Base-by-base conservation (phyloP, 352 stramenopile genomes). In the Globisporangium nodosum region DNA sequence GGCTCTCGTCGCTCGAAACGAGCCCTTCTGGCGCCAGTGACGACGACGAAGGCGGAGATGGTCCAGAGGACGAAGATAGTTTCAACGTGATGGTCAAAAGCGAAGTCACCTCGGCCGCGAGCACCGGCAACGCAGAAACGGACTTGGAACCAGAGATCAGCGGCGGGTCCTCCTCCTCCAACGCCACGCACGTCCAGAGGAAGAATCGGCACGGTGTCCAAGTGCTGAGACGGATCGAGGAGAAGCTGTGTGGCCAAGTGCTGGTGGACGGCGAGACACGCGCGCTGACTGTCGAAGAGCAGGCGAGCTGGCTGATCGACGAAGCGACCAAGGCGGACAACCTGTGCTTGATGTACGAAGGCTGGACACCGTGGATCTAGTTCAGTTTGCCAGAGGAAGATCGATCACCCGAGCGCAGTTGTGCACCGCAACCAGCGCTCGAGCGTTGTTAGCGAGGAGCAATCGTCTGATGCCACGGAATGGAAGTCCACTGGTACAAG, bases 321-420 rank as follows among this genome's bases (percentile, higher is more conserved):
- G 74, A 91, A 45, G 81, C 85, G 9, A 91, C 84, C 0, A 90
- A 80, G 37, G 71, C 72, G 0, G 84, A 95, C 69, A 95, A 95
- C 56, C 66, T 95, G 5, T 92, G 81, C 45, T 73, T 90, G 52
- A 95, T 95, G 85, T 95, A 95, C 60, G 85, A 95, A 76, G 85
- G 85, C 21, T 95, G 85, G 85, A 95, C 84, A 3, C 84, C 85
- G 20, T 95, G 85, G 85, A 95, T 95, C 56, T 95, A 81, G 30
- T 3, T 24, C 13, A 20, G 16, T 2, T n/a, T 9, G 18, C 6
- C n/a, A 12, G 42, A 24, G 4, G 15, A 21, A 21, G 20, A 48
- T 15, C 4, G 16, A 6, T 21, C 13, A 46, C 13, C 11, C 40
- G 40, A 20, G 16, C 15, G 40, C 40, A 46, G 40, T 20, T 46